These are phyloP conservation scores for Zygosaccharomyces pseudobailii DNA, from an alignment of 1,139 yeast species.

Conservation along the genomic window DNA sequence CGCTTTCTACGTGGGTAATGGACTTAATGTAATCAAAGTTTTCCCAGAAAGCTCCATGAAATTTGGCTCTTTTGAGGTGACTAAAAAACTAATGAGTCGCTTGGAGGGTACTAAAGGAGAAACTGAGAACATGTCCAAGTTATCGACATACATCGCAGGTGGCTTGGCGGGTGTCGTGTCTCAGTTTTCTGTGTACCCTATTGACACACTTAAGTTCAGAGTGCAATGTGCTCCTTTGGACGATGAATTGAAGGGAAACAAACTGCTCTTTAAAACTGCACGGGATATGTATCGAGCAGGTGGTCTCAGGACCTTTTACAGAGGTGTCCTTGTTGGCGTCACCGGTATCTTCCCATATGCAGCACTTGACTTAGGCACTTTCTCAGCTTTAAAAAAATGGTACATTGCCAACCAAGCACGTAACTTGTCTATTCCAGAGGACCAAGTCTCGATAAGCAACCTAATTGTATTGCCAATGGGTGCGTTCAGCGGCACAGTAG, in stretches of 20 bases:
- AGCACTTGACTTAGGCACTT: constrained; percentile 91
- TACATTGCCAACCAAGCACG: constrained; percentile 62
- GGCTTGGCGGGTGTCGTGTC: constrained; percentile 94
- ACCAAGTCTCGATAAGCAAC: constrained; percentile 73
- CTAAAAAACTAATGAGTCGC: constrained; percentile 68
- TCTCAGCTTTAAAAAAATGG: constrained; percentile 77
- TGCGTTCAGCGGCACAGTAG: constrained; percentile 90
- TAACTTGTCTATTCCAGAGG: constrained; percentile 45
- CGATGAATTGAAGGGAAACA: constrained; percentile 53
- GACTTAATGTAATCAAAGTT: constrained; percentile 83
- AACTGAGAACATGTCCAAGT: constrained; percentile 63
- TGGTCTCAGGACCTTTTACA: constrained; percentile 70
- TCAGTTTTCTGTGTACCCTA: constrained; percentile 88
- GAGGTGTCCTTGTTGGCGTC: constrained; percentile 84
- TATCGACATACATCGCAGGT: constrained; percentile 85
- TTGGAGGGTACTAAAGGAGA: constrained; percentile 72
- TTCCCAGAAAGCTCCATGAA: constrained; percentile 98
- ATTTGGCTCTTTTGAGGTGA: constrained; percentile 90
- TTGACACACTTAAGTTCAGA: constrained; percentile 89
- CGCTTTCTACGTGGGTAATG: constrained; percentile 92
- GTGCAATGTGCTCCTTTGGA: constrained; percentile 73
- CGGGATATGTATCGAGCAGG: constrained; percentile 73
- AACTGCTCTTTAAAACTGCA: constrained; percentile 61
- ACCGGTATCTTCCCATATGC: constrained; percentile 97
- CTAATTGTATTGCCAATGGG: constrained; percentile 82